These are phyloP conservation scores for Castanospermum australe DNA, from an alignment of 306 rosid species.

Conservation along the genomic window DNA sequence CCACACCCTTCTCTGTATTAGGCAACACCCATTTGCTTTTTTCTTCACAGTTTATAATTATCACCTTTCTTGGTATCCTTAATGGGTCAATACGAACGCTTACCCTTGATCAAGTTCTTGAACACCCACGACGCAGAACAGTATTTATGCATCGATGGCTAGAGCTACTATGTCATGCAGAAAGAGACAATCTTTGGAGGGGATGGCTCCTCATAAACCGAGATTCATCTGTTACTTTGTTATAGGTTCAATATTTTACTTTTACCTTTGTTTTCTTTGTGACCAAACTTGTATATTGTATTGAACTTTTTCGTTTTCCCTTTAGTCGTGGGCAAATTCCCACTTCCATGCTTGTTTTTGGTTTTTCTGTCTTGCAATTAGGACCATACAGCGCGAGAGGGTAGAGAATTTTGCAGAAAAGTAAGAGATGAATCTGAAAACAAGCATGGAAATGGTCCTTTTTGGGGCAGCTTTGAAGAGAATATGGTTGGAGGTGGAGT, in stretches of 20 bases:
- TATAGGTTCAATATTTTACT: background rate
- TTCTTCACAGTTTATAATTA: conserved; percentile 8
- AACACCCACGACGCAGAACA: background rate
- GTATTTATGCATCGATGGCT: conserved; percentile 17
- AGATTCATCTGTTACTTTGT: background rate
- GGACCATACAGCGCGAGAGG: conserved; percentile 8
- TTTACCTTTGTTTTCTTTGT: background rate
- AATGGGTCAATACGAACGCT: background rate
- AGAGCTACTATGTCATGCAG: conserved; percentile 21
- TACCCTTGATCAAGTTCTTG: conserved; percentile 21
- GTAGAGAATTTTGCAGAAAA: conserved; percentile 33
- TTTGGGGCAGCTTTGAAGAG: conserved; percentile 26
- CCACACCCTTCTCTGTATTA: background rate
- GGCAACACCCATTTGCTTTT: conserved; percentile 7
- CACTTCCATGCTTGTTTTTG: conserved; percentile 77
- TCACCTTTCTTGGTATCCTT: conserved; percentile 23
- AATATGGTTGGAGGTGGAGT: conserved; percentile 31
- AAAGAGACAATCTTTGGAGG: conserved; percentile 33
- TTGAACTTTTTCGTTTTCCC: background rate
- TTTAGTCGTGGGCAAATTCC: background rate
- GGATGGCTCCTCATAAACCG: background rate
- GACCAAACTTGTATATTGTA: conserved; percentile 13
- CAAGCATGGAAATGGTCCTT: conserved; percentile 75
- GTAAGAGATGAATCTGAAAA: conserved; percentile 52
- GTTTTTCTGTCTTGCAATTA: background rate